Percentiles rank a stretch among this genome's conserved stretches.
phyloP scores from a whole-genome alignment of 164 flowering plant species.

The Nelumbo lutea region DNA sequence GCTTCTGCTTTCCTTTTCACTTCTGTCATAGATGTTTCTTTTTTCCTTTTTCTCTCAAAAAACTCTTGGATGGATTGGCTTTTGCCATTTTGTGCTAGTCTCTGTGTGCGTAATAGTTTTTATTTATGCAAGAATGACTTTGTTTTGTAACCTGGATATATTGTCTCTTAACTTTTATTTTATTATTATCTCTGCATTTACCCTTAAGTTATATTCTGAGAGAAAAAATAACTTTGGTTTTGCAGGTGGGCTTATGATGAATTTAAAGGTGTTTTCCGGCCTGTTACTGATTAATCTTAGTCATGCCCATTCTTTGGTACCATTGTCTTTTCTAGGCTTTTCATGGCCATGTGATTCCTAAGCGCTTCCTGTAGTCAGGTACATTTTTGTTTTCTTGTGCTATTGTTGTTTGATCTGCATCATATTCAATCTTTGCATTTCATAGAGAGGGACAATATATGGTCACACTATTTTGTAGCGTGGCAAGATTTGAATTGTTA shows the following conservation, averaged over 20 bases:
- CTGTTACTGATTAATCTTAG: constrained; percentile 22
- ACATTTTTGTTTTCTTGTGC: neutral
- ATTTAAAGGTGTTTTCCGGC: constrained; percentile 30
- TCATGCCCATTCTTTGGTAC: neutral
- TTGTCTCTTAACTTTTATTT: too few relatives aligned
- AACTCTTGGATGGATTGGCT: too few relatives aligned
- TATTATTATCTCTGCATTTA: neutral
- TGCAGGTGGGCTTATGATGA: constrained; percentile 57
- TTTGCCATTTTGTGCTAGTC: too few relatives aligned
- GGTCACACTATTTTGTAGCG: neutral
- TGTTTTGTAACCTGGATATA: too few relatives aligned
- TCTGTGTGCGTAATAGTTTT: too few relatives aligned
- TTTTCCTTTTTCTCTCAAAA: too few relatives aligned
- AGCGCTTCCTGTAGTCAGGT: constrained; percentile 15
- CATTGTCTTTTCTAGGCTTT: constrained; percentile 1
- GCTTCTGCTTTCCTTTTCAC: too few relatives aligned
- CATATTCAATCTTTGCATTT: neutral
- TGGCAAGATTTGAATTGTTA: neutral
- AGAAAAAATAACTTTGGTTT: constrained; percentile 3
- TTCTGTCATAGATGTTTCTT: too few relatives aligned
- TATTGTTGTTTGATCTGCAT: too few relatives aligned
- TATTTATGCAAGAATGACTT: too few relatives aligned
- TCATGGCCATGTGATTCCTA: neutral
- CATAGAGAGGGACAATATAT: neutral
- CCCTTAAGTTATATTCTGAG: neutral